phyloP scores from a whole-genome alignment of 148 eudicot species.

The Rhododendron vialii region DNA sequence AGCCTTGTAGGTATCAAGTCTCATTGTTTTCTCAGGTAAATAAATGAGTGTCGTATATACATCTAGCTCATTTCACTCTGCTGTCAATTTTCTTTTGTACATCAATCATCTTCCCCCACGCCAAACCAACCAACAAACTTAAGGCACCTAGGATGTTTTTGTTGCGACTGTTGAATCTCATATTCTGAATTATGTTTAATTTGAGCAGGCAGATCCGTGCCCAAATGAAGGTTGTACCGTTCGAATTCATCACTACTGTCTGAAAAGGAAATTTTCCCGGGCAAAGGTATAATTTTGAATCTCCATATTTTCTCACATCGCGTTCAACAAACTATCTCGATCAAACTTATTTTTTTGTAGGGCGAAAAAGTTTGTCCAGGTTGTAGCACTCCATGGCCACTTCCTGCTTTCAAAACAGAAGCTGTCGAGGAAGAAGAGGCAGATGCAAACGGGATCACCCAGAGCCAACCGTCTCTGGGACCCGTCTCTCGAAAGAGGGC shows the following conservation, averaged over 20 bases:
- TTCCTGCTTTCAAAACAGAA: conserved; percentile 49
- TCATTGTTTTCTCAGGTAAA: background rate
- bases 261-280: conserved; percentile 70
- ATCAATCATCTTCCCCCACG: background rate
- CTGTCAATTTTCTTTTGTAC: no score
- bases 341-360: conserved; percentile 29
- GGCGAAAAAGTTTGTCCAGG: conserved; percentile 71
- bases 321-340: background rate
- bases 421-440: conserved; percentile 40
- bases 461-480: conserved; percentile 13
- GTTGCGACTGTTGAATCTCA: conserved; percentile 8
- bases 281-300: conserved; percentile 36
- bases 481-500: conserved; percentile 19
- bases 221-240: conserved; percentile 62
- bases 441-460: conserved; percentile 13
- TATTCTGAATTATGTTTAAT: background rate
- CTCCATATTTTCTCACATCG: background rate
- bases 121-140: background rate
- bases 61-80: no score
- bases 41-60: background rate
- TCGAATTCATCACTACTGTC: conserved; percentile 74
- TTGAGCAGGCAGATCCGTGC: conserved; percentile 72
- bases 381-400: conserved; percentile 67
- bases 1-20: background rate
- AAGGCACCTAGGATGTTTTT: background rate